A percentile compares a stretch with the other conserved stretches of the same genome.
Evolutionary conservation across 2,329 filamentous ascomycete genomes (phyloP).

Genomic region (Fusarium haematococcum): DNA sequence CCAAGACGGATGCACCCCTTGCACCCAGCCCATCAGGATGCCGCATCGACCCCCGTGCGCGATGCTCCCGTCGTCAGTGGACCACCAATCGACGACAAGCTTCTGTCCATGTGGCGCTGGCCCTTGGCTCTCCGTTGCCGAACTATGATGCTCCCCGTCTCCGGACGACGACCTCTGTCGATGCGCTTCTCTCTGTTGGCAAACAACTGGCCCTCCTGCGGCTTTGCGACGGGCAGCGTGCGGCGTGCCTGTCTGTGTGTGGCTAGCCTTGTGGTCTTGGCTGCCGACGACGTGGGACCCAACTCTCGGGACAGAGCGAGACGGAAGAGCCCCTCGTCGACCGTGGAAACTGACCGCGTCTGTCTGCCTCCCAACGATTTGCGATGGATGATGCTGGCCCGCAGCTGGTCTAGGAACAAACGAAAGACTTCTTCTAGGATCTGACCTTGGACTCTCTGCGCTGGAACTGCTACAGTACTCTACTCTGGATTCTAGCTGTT

Average conservation of each 20-base stretch:
- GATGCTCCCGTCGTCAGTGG: constrained; percentile 46
- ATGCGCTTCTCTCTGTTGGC: constrained; percentile 11
- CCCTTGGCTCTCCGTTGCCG: constrained; percentile 40
- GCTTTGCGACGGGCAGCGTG: constrained; percentile 31
- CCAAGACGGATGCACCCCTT: constrained; percentile 11
- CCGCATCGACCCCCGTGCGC: constrained; percentile 47
- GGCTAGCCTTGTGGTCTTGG: constrained; percentile 30
- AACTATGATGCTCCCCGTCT: constrained; percentile 23
- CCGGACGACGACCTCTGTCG: constrained; percentile 12
- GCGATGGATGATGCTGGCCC: constrained; percentile 35
- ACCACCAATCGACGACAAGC: constrained; percentile 45
- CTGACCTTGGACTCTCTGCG: constrained; percentile 6
- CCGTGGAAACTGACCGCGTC: constrained; percentile 27
- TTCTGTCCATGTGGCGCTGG: constrained; percentile 44
- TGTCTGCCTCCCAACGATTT: constrained; percentile 14
- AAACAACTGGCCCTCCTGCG: constrained; percentile 18
- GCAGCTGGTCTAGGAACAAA: constrained; percentile 17
- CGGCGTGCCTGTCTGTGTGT: constrained; percentile 33
- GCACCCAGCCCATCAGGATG: constrained; percentile 47
- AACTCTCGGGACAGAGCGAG: constrained; percentile 16
- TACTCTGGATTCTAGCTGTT: constrained; percentile 9
- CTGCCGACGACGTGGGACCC: constrained; percentile 20
- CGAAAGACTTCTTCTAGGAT: constrained; percentile 25
- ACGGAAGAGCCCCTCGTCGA: constrained; percentile 26
- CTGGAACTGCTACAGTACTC: not conserved